Base-by-base conservation (phyloP, 768 basidiomycete species). In the Boletus patriciae region DNA sequence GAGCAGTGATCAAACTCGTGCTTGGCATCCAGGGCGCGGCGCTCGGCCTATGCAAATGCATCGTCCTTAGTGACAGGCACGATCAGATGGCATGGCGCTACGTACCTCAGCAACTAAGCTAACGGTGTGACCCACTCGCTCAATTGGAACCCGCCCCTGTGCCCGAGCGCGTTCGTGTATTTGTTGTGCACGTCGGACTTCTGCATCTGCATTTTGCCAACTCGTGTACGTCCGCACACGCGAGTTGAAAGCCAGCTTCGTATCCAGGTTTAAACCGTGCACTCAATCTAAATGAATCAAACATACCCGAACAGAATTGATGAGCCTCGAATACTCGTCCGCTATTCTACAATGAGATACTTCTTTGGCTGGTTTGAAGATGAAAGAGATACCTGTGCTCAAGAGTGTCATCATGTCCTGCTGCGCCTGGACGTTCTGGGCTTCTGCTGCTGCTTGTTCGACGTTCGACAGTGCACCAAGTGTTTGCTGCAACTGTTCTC, bases 301-400 rank as follows among this genome's bases (percentile, higher is more conserved):
- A 76, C 90, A 52, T 69, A 92, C 92, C 58, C 92, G 80, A 50
- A 95, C 93, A 54, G 90, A 92, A 63, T 83, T 85, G 59, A 96
- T 90, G 50, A 98, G 78, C 50, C 96, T 80, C n/a, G 93, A 84
- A 68, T 98, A 98, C 72, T 97, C 94, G 66, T 98, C 96, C 46
- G 85, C 92, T 75, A 52, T 38, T 50, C 29, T 4, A 19, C 44
- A 46, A 36, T 70, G 46, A 63, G 57, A 54, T 6, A 55, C 13
- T 27, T 51, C 21, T 23, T 21, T 38, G 2, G 4, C 19, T 9
- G 16, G 38, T 29, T 11, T 13, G 16, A 43, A 33, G 43, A 18
- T 25, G 44, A 19, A 53, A 33, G 29, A 50, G 13, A 46, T 61
- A 86, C 87, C 86, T 46, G 91, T 90, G 50, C 84, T 85, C 80